A percentile compares a stretch with the other conserved stretches of the same genome.
These are phyloP conservation scores for Fusarium marasasianum DNA, from an alignment of 2,329 filamentous ascomycete species.

Conservation along the genomic window DNA sequence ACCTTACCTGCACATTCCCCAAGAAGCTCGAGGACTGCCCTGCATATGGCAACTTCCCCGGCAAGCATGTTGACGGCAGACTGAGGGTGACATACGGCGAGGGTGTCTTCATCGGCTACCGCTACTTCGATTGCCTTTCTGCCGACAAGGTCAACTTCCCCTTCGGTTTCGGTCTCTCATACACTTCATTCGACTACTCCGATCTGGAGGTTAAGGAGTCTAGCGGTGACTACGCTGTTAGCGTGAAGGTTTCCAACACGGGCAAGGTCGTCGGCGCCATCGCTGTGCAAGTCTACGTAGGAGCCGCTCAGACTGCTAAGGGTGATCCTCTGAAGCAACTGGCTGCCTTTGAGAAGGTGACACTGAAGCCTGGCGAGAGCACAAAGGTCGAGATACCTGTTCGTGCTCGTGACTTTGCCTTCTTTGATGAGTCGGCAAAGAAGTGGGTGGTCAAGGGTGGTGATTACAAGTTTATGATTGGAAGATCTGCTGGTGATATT, in stretches of 20 bases:
- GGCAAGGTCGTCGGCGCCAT: slow-evolving; percentile 60
- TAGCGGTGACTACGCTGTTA: slow-evolving; percentile 54
- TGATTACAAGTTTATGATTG: slow-evolving; percentile 43
- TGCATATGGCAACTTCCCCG: slow-evolving; percentile 68
- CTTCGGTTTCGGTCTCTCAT: slow-evolving; percentile 66
- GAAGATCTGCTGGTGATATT: slow-evolving; percentile 40
- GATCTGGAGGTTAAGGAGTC: slow-evolving; percentile 54
- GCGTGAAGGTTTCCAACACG: slow-evolving; percentile 66
- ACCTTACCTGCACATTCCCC: slow-evolving; percentile 72
- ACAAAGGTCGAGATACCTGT: slow-evolving; percentile 36
- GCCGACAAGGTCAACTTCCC: slow-evolving; percentile 68
- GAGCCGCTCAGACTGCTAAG: slow-evolving; percentile 28
- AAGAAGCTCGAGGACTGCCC: slow-evolving; percentile 69
- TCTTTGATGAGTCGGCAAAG: slow-evolving; percentile 40
- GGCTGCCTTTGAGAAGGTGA: slow-evolving; percentile 72
- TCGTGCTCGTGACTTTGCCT: slow-evolving; percentile 40
- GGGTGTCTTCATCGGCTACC: slow-evolving; percentile 75
- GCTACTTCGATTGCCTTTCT: slow-evolving; percentile 70
- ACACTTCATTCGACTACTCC: slow-evolving; percentile 66
- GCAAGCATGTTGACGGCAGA: slow-evolving; percentile 56
- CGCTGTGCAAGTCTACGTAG: slow-evolving; percentile 66
- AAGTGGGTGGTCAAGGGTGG: slow-evolving; percentile 44
- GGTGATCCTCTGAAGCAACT: slow-evolving; percentile 65
- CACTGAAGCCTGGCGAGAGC: slow-evolving; percentile 41
- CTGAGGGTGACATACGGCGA: slow-evolving; percentile 73